Base-by-base conservation (phyloP, 106 monocot genomes). In the Hemerocallis citrina region DNA sequence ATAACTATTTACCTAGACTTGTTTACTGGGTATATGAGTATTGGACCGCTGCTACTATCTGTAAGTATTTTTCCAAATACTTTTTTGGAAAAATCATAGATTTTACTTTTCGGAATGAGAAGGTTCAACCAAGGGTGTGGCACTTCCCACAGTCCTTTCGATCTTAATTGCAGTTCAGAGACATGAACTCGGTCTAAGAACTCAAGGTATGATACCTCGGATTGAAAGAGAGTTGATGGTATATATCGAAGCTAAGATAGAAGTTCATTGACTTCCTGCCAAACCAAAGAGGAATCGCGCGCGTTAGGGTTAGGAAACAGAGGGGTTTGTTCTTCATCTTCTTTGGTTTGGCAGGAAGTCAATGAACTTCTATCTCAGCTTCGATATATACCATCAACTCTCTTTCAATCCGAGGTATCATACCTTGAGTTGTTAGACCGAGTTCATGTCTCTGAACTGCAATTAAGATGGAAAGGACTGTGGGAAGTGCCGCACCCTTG, bases 401-500 rank as follows among this genome's bases (percentile, higher is more conserved):
- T 95, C 32, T 89, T 95, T 68, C 80, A 89, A 59, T 80, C 94
- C 0, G 88, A 89, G 52, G 89, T 95, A 23, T 21, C 85, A 7
- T 95, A 95, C 61, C 50, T 83, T 35, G 89, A 95, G 21, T 95
- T 95, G 75, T 63, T 95, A 16, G 76, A 95, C 62, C 72, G 94
- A 65, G 89, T 95, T 23, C 89, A 86, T 32, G 38, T 63, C 33
- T 80, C 89, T 16, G 89, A 83, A 43, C 2, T 78, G 57, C 75
- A 89, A 60, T 64, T 95, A 37, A 72, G 86, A 34, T 74, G 85
- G 6, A 67, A 83, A 66, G 85, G 83, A 55, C 59, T 89, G 36
- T 95, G 94, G 94, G 89, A 95, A 30, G 73, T 95, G 11, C 94
- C 94, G 23, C 94, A 89, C 51, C 94, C 94, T 27, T 95, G 94